phyloP scores from a whole-genome alignment of 2,329 filamentous ascomycete species.

The Ophiostoma quercus region DNA sequence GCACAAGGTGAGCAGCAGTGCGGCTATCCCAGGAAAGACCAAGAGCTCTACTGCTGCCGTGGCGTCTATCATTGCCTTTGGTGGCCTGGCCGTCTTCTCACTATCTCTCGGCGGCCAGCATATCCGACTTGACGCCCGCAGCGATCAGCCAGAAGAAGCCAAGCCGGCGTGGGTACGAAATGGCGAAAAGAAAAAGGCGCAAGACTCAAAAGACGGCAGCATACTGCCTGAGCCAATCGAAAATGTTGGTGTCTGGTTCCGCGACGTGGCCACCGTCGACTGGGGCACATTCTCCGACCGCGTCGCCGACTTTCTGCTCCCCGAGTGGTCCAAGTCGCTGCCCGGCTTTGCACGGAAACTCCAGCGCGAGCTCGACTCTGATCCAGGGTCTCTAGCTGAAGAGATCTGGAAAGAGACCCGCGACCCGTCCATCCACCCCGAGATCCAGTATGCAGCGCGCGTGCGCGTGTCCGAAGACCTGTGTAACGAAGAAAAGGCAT shows the following conservation, averaged over 20 bases:
- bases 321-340: conserved; percentile 73
- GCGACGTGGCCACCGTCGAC: conserved; percentile 50
- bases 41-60: background rate
- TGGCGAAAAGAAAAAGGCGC: conserved; percentile 49
- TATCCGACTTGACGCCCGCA: conserved; percentile 19
- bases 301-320: conserved; percentile 67
- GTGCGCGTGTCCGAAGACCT: conserved; percentile 76
- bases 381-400: conserved; percentile 79
- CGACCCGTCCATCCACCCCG: conserved; percentile 75
- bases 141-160: background rate
- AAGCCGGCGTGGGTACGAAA: conserved; percentile 17
- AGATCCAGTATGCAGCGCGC: conserved; percentile 73
- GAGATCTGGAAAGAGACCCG: conserved; percentile 92
- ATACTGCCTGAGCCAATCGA: background rate
- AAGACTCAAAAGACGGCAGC: conserved; percentile 43
- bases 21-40: background rate
- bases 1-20: background rate
- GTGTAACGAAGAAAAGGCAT: conserved; percentile 76
- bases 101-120: conserved; percentile 11
- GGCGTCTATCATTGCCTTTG: conserved; percentile 13
- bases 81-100: conserved; percentile 17
- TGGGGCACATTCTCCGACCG: conserved; percentile 52
- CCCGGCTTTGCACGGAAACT: conserved; percentile 76
- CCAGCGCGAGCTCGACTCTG: conserved; percentile 80
- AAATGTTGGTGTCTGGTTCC: conserved; percentile 38